Evolutionary conservation across 2,329 filamentous ascomycete species (phyloP), one percentile per base, ranked within the genome.

Genomic region (Penicillium brasilianum): DNA sequence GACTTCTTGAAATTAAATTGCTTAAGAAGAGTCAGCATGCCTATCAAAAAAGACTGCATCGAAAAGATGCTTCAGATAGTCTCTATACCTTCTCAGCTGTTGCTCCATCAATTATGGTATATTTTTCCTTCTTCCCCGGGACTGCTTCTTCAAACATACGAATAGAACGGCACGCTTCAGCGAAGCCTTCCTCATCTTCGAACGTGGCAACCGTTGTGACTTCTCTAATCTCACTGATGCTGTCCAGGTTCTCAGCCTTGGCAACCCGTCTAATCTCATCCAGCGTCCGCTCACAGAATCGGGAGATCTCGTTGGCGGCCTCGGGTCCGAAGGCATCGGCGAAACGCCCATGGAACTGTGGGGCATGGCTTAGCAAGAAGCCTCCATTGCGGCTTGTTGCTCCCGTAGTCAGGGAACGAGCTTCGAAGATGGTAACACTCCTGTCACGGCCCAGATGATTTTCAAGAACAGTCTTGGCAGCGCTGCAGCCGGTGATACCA

Each of bases 111-210:
- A 41, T 41, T 18, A 41, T 41, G n/a, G 37, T 41, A 9, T 18
- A 41, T 41, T 41, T 41, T 20, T 41, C 5, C 37, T 41, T 41
- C 37, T 39, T 39, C 37, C 14, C 37, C 16, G 37, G 37, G 37
- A 41, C 37, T 18, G 37, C 79, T 70, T 0, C 82, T 75, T 62
- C 81, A 82, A 4, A 74, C 83, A 65, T 87, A 86, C 2, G 83
- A 87, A 1, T 83, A 82, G 61, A 20, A 28, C 34, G 22, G 57
- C 59, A 55, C 39, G 51, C 53, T 18, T 60, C 58, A 2, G 66
- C 59, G 16, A 73, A 64, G 30, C 72, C 74, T 62, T 72, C 70
- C 55, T 70, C 65, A 22, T 72, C 52, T 18, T 55, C 52, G 20
- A 18, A 55, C 8, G 14, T 55, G 13, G 37, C 2, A 20, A 55